Evolutionary conservation across 2,329 filamentous ascomycete genomes (phyloP).

Genomic region (Calonectria naviculata): DNA sequence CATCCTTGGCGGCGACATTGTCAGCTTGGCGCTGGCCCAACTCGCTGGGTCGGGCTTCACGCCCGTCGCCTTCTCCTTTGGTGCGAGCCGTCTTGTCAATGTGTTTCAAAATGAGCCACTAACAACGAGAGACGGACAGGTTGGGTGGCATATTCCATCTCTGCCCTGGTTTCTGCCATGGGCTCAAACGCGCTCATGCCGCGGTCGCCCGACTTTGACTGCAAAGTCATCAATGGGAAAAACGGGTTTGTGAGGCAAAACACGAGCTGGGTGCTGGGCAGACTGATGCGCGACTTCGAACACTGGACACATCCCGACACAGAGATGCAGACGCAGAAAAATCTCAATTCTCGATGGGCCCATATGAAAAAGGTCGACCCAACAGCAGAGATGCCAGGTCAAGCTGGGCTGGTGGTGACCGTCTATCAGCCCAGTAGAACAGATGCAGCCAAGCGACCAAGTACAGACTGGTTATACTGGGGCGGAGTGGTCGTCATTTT

Average conservation of each 20-base stretch:
- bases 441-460: not conserved
- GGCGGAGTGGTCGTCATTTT: not conserved
- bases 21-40: not conserved
- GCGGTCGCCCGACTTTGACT: not conserved
- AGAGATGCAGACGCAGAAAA: not conserved
- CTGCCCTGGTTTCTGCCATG: not conserved
- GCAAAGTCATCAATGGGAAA: not conserved
- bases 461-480: not conserved
- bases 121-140: not conserved
- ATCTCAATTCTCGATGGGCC: not conserved
- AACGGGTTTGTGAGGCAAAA: not conserved
- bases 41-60: not conserved
- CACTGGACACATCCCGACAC: not conserved
- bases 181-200: not conserved
- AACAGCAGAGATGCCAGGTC: not conserved
- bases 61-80: conserved; percentile 1
- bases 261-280: not conserved
- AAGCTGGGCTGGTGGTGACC: not conserved
- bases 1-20: conserved; percentile 4
- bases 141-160: not conserved
- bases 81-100: not conserved
- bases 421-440: not conserved
- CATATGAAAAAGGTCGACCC: not conserved
- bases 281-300: conserved; percentile 1
- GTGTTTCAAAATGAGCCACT: not conserved